These are phyloP conservation scores for Amaranthus tricolor DNA, from an alignment of 179 eudicot genomes.

Conservation along the genomic window DNA sequence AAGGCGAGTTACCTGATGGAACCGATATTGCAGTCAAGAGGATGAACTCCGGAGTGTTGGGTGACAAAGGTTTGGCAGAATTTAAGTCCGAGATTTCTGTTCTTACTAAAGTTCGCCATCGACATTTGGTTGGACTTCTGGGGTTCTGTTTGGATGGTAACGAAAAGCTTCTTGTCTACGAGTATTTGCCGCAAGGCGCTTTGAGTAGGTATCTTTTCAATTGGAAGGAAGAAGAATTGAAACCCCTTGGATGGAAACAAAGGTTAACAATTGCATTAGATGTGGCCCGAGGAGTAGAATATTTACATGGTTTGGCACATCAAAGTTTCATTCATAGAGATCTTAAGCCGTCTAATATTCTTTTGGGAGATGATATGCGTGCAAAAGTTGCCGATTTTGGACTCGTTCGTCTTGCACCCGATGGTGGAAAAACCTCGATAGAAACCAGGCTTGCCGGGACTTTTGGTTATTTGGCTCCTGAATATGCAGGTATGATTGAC, in stretches of 20 bases:
- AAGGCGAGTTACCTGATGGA: slow-evolving; percentile 45
- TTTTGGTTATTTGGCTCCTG: slow-evolving; percentile 58
- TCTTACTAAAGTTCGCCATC: slow-evolving; percentile 46
- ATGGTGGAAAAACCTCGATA: slow-evolving; percentile 34
- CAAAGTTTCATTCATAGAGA: slow-evolving; percentile 55
- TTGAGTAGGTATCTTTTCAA: slow-evolving; percentile 37
- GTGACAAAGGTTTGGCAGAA: slow-evolving; percentile 45
- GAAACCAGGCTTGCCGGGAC: slow-evolving; percentile 51
- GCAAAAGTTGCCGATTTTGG: slow-evolving; percentile 58
- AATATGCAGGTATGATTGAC: slow-evolving; percentile 44
- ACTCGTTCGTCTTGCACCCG: slow-evolving; percentile 50
- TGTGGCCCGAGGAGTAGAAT: slow-evolving; percentile 49
- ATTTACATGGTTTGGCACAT: slow-evolving; percentile 49
- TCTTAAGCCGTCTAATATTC: slow-evolving; percentile 49
- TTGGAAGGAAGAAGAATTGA: slow-evolving; percentile 39
- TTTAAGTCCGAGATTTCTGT: slow-evolving; percentile 47
- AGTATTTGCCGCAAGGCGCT: slow-evolving; percentile 46
- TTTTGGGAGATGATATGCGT: slow-evolving; percentile 42
- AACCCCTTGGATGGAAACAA: slow-evolving; percentile 43
- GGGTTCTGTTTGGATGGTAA: slow-evolving; percentile 47
- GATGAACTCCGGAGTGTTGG: slow-evolving; percentile 44
- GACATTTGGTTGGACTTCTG: slow-evolving; percentile 45
- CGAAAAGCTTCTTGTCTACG: slow-evolving; percentile 51
- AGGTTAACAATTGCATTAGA: slow-evolving; percentile 44
- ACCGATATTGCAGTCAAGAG: slow-evolving; percentile 45